phyloP scores from a whole-genome alignment of 2,329 filamentous ascomycete species.

The Clonostachys byssicola region DNA sequence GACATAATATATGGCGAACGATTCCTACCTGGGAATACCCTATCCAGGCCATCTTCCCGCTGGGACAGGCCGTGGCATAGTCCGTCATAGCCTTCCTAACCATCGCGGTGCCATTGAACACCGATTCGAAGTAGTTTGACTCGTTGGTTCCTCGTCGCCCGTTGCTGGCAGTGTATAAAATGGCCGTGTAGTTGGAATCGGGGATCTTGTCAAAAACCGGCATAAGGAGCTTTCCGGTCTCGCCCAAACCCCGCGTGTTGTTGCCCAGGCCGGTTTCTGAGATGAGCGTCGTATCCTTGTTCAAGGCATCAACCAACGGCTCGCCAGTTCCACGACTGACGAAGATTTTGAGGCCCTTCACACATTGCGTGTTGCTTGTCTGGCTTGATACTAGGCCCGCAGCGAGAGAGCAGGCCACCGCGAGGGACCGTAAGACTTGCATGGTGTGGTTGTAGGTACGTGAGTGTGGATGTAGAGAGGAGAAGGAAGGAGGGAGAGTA shows the following conservation, averaged over 20 bases:
- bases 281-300: background rate
- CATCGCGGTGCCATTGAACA: slow-evolving; percentile 1
- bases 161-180: background rate
- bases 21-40: slow-evolving; percentile 3
- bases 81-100: background rate
- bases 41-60: slow-evolving; percentile 2
- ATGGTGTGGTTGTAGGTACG: background rate
- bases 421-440: background rate
- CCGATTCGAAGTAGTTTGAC: slow-evolving; percentile 1
- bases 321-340: slow-evolving; percentile 1
- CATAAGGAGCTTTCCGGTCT: background rate
- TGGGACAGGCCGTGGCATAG: slow-evolving; percentile 1
- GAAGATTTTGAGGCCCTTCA: slow-evolving; percentile 1
- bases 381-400: background rate
- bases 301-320: background rate
- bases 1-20: background rate
- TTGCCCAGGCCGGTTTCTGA: background rate
- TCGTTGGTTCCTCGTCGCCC: background rate
- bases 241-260: background rate
- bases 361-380: background rate
- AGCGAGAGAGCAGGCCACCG: background rate
- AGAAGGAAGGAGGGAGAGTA: too few species aligned
- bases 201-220: background rate
- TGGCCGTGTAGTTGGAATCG: background rate
- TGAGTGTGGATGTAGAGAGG: too few species aligned